Evolutionary conservation across 192 early-diverging fungal species (phyloP).

Genomic region (Linnemannia elongata): DNA sequence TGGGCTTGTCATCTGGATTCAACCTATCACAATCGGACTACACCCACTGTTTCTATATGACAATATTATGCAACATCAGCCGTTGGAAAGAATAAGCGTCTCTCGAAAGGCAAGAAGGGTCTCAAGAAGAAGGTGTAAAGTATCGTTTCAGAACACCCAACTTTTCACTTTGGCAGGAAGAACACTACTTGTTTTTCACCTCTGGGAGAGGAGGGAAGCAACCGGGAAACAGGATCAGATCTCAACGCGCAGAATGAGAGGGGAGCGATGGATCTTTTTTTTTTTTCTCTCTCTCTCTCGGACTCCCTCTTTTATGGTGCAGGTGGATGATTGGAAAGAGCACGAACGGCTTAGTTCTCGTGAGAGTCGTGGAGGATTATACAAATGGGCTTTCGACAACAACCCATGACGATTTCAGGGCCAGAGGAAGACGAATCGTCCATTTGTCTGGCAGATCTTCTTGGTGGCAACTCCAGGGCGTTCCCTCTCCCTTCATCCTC

Average conservation of each 20-base stretch:
- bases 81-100: slow-evolving; percentile 93
- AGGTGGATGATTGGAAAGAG: neutral
- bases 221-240: slow-evolving; percentile 7
- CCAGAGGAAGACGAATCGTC: neutral
- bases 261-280: neutral
- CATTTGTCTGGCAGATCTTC: neutral
- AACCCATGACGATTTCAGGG: slow-evolving; percentile 4
- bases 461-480: neutral
- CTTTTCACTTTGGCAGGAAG: neutral
- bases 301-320: too few species aligned
- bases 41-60: neutral
- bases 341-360: neutral
- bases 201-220: neutral
- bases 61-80: slow-evolving; percentile 59
- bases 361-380: neutral
- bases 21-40: neutral
- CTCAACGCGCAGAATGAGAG: neutral
- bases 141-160: slow-evolving; percentile 45
- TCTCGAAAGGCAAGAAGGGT: slow-evolving; percentile 99
- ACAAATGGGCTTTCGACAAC: neutral
- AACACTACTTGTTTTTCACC: neutral
- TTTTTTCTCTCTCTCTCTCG: neutral
- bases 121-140: slow-evolving; percentile 98
- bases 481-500: neutral
- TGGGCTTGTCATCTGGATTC: neutral